Base-by-base conservation (phyloP, 208 protist species). In the Trypanosoma mega region DNA sequence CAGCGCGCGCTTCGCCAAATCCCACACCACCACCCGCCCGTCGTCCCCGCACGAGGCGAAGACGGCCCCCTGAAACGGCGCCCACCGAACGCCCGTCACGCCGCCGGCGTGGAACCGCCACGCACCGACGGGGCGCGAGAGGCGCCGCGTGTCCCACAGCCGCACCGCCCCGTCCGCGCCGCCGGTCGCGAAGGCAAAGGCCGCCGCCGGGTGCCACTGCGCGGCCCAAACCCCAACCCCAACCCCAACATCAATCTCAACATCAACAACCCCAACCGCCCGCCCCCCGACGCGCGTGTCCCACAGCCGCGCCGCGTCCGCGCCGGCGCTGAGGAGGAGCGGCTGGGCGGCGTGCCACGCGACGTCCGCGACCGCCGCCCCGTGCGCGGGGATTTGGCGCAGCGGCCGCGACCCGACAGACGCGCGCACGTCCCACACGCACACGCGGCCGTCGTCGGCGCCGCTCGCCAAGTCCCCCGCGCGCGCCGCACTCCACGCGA, bases 261-360 rank as follows among this genome's bases (percentile, higher is more conserved):
- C n/a, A n/a, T n/a, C n/a, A n/a, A n/a, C n/a, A n/a, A n/a, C n/a
- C n/a, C n/a, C n/a, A n/a, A n/a, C n/a, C n/a, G n/a, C n/a, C n/a
- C n/a, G n/a, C n/a, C n/a, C n/a, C n/a, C n/a, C n/a, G n/a, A n/a
- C 70, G 49, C 89, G 82, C 18, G 71, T 96, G 68, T 97, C 93
- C 93, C 93, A 98, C 30, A 92, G 74, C 36, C 72, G 65, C 2
- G 91, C 74, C n/a, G 81, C 80, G 74, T 99, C 97, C 76, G 98
- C 96, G 60, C 90, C 90, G 20, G 96, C 93, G 0, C 94, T 97
- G 26, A 82, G 94, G 56, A 98, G 96, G 33, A 98, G 62, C 33
- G 76, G 59, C 36, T 98, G 84, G 26, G 82, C 68, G 14, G 51
- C 44, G 69, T 99, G 94, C 92, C 93, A 99, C 20, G 65, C 75